Conservation (phyloP, 2,329 filamentous ascomycete genomes). For the Phaeosphaeriaceae sp. region DNA sequence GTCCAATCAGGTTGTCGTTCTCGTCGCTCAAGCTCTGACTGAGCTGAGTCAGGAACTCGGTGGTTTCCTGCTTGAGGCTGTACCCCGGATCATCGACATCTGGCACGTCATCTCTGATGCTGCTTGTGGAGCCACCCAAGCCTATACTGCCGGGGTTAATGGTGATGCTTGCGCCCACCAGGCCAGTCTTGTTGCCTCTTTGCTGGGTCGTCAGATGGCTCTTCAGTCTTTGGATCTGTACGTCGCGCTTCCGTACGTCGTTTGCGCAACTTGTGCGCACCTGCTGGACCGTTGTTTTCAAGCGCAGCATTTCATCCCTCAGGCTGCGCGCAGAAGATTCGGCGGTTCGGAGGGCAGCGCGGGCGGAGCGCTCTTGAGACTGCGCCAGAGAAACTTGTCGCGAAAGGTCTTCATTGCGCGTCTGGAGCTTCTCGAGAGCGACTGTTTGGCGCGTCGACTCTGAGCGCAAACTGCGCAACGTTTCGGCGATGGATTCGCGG, state of each 20-base stretch:
- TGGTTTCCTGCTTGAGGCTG: conserved; percentile 84
- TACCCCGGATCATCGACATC: conserved; percentile 65
- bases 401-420: conserved; percentile 62
- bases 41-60: conserved; percentile 85
- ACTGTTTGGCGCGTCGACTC: conserved; percentile 76
- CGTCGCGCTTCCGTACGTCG: conserved; percentile 87
- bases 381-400: conserved; percentile 66
- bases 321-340: conserved; percentile 77
- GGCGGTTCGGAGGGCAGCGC: conserved; percentile 73
- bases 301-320: conserved; percentile 81
- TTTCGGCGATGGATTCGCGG: conserved; percentile 80
- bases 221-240: conserved; percentile 88
- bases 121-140: conserved; percentile 29
- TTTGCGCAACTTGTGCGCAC: conserved; percentile 86
- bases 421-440: conserved; percentile 67
- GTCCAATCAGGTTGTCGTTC: conserved; percentile 79
- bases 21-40: conserved; percentile 87
- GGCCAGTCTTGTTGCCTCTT: conserved; percentile 55
- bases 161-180: conserved; percentile 58
- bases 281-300: conserved; percentile 82
- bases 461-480: conserved; percentile 76
- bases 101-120: conserved; percentile 62
- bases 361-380: conserved; percentile 73
- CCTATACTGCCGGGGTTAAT: conserved; percentile 49
- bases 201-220: conserved; percentile 76